These are phyloP conservation scores for Lepidium campestre DNA, from an alignment of 441 rosid genomes.

Conservation along the genomic window DNA sequence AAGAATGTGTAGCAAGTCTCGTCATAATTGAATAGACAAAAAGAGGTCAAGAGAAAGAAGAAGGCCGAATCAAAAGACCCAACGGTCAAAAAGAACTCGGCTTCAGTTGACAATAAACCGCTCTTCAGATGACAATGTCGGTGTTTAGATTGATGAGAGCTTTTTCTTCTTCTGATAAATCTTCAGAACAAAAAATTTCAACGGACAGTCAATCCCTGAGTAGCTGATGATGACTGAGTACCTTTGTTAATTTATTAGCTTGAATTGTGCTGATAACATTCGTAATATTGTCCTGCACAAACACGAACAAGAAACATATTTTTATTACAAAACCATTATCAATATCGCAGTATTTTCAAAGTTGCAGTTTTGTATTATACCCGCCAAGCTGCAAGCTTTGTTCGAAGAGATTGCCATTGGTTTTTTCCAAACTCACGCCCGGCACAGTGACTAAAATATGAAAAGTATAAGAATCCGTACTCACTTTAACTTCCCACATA, in stretches of 20 bases:
- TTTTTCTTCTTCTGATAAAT: not conserved
- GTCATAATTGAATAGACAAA: not conserved
- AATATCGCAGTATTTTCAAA: not conserved
- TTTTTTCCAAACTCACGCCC: constrained; percentile 70
- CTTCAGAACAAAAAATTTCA: constrained; percentile 12
- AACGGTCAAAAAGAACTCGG: not conserved
- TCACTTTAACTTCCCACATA: not conserved
- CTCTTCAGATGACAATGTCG: not conserved
- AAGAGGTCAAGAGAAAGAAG: not conserved
- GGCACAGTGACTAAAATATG: constrained; percentile 52
- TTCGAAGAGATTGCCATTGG: constrained; percentile 73
- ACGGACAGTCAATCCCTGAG: constrained; percentile 48
- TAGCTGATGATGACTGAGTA: constrained; percentile 49
- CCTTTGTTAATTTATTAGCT: constrained; percentile 69
- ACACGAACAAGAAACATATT: not conserved
- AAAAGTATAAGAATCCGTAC: not conserved
- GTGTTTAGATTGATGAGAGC: not conserved
- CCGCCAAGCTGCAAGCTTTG: constrained; percentile 80
- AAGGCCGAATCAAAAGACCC: not conserved
- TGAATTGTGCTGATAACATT: constrained; percentile 72
- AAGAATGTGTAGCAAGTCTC: not conserved
- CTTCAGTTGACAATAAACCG: not conserved
- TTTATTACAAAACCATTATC: not conserved
- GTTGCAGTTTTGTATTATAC: constrained; percentile 31
- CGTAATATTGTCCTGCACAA: constrained; percentile 57